These are phyloP conservation scores for Podospora didyma DNA, from an alignment of 495 filamentous ascomycete species.

Conservation along the genomic window DNA sequence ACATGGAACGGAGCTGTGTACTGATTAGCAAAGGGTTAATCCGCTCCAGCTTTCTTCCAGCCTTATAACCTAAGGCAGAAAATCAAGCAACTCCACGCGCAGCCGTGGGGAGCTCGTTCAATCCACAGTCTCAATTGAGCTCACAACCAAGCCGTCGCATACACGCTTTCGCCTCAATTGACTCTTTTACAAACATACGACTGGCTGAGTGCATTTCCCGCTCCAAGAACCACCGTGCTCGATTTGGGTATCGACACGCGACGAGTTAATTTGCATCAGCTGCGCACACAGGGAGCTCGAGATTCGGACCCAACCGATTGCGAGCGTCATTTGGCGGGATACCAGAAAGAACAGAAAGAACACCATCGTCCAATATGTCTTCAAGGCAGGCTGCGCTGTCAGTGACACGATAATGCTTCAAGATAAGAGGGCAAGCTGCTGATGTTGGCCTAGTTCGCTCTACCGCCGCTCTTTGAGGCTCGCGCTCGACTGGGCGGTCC, in stretches of 20 bases:
- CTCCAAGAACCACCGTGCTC: background rate
- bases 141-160: slow-evolving; percentile 6
- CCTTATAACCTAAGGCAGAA: slow-evolving; percentile 15
- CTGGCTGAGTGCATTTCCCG: background rate
- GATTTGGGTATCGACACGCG: background rate
- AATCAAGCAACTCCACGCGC: background rate
- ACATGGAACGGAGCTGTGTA: background rate
- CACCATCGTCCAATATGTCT: slow-evolving; percentile 35
- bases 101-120: slow-evolving; percentile 7
- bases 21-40: background rate
- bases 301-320: too few species aligned
- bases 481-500: slow-evolving; percentile 89
- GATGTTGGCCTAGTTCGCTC: slow-evolving; percentile 60
- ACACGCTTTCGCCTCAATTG: slow-evolving; percentile 8
- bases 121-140: slow-evolving; percentile 19
- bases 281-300: too few species aligned
- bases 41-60: background rate
- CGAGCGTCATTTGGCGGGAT: too few species aligned
- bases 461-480: slow-evolving; percentile 92
- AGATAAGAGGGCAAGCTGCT: slow-evolving; percentile 5
- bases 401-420: slow-evolving; percentile 15
- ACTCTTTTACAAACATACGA: slow-evolving; percentile 1
- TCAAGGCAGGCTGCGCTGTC: slow-evolving; percentile 43
- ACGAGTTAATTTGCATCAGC: background rate
- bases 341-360: background rate